Conservation (phyloP, 805 yeast genomes). For the Metschnikowia lunata region DNA sequence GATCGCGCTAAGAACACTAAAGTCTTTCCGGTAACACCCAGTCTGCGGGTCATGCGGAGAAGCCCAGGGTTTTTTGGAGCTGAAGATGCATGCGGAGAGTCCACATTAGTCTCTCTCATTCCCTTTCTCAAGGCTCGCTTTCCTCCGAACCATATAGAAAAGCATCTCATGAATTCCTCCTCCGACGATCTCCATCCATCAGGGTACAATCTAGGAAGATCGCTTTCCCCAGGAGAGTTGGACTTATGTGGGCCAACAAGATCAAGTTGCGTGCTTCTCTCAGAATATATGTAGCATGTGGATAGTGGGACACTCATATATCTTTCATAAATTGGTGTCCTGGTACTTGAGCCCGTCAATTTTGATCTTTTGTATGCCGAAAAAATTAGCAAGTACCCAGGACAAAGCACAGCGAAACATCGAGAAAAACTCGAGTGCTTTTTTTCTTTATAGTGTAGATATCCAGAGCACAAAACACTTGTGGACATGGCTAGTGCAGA, state of each 20-base stretch:
- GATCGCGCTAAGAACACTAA: slow-evolving; percentile 79
- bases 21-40: slow-evolving; percentile 65
- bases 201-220: slow-evolving; percentile 66
- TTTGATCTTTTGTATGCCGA: slow-evolving; percentile 45
- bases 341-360: slow-evolving; percentile 43
- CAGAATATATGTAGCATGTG: slow-evolving; percentile 74
- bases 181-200: slow-evolving; percentile 88
- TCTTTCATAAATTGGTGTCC: slow-evolving; percentile 46
- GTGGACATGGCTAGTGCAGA: slow-evolving; percentile 57
- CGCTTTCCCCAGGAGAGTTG: slow-evolving; percentile 49
- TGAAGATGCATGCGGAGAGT: background rate
- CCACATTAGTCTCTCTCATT: background rate
- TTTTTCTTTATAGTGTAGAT: slow-evolving; percentile 61
- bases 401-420: slow-evolving; percentile 60
- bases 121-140: slow-evolving; percentile 28
- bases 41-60: slow-evolving; percentile 43
- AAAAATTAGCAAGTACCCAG: slow-evolving; percentile 64
- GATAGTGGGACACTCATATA: slow-evolving; percentile 57
- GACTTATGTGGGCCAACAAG: slow-evolving; percentile 43
- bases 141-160: slow-evolving; percentile 79
- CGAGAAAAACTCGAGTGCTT: slow-evolving; percentile 65
- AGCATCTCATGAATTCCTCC: slow-evolving; percentile 68
- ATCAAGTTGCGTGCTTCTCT: slow-evolving; percentile 54
- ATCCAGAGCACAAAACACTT: slow-evolving; percentile 60
- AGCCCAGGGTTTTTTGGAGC: slow-evolving; percentile 40